A percentile compares a stretch with the other conserved stretches of the same genome.
phyloP scores from a whole-genome alignment of 257 asterid genomes.

The Nicotiana undulata region DNA sequence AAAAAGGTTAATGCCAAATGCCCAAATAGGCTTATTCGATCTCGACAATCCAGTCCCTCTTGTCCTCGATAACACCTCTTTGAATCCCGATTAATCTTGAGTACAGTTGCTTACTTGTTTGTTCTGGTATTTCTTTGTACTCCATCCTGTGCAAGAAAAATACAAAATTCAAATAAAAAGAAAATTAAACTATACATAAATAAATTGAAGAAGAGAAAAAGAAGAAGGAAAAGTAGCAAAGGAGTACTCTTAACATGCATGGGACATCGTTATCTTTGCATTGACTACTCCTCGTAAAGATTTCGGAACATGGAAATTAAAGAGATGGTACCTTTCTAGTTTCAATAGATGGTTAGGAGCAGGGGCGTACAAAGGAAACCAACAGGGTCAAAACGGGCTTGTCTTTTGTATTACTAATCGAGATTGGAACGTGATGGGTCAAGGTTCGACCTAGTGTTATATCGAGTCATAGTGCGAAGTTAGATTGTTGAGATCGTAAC shows the following conservation, averaged over 20 bases:
- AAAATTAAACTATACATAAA: not conserved
- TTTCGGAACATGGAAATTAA: no score
- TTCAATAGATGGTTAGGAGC: no score
- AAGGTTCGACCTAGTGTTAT: no score
- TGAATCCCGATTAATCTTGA: slow-evolving; percentile 43
- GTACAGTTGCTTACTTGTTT: slow-evolving; percentile 28
- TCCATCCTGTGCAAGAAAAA: slow-evolving; percentile 33
- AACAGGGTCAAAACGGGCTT: no score
- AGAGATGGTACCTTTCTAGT: no score
- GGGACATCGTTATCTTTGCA: not conserved
- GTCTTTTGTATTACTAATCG: no score
- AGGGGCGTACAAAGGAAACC: no score
- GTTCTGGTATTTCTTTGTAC: slow-evolving; percentile 31
- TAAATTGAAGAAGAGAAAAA: not conserved
- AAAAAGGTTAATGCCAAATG: not conserved
- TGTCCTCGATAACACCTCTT: slow-evolving; percentile 48
- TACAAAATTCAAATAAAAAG: not conserved
- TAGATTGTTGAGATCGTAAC: no score
- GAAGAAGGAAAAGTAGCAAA: not conserved
- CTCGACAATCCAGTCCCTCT: slow-evolving; percentile 52
- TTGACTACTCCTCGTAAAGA: not conserved
- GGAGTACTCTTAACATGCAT: not conserved
- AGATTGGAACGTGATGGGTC: no score
- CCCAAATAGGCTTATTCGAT: slow-evolving; percentile 14
- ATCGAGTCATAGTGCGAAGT: no score